These are phyloP conservation scores for Lodderomyces beijingensis DNA, from an alignment of 1,139 yeast species.

Conservation along the genomic window DNA sequence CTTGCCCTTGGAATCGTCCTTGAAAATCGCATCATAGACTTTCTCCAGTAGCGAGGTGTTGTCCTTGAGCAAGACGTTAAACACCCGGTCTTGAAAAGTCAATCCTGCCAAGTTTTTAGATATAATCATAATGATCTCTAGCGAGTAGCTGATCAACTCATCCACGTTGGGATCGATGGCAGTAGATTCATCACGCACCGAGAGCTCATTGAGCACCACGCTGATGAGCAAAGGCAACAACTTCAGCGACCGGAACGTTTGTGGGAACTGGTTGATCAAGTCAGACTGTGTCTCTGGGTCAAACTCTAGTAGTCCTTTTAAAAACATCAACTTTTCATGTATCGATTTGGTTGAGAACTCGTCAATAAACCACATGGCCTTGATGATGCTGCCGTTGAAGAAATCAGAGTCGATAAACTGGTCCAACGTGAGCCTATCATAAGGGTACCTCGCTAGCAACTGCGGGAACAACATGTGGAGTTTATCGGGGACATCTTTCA, in stretches of 20 bases:
- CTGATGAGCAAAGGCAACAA: conserved; percentile 66
- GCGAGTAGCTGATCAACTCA: conserved; percentile 46
- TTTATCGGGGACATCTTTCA: conserved; percentile 37
- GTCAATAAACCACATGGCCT: conserved; percentile 79
- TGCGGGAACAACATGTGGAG: conserved; percentile 29
- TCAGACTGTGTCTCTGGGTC: conserved; percentile 17
- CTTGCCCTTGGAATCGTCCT: conserved; percentile 26
- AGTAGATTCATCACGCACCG: conserved; percentile 16
- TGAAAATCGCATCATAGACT: conserved; percentile 39
- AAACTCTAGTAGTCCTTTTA: conserved; percentile 53
- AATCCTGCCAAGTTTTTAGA: conserved; percentile 68
- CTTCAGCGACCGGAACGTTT: conserved; percentile 63
- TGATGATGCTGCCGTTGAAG: conserved; percentile 78
- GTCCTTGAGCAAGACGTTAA: conserved; percentile 28
- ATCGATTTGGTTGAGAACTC: conserved; percentile 73
- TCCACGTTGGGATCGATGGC: conserved; percentile 20
- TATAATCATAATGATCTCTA: conserved; percentile 58
- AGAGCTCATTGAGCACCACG: conserved; percentile 33
- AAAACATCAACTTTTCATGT: conserved; percentile 65
- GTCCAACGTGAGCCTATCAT: conserved; percentile 45
- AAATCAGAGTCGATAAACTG: conserved; percentile 50
- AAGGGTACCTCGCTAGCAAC: conserved; percentile 41
- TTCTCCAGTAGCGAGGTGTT: conserved; percentile 61
- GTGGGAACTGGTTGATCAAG: conserved; percentile 67
- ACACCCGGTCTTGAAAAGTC: conserved; percentile 70